Percentiles rank a stretch among this genome's conserved stretches.
phyloP scores from a whole-genome alignment of 257 asterid species.

The Fraxinus pennsylvanica region DNA sequence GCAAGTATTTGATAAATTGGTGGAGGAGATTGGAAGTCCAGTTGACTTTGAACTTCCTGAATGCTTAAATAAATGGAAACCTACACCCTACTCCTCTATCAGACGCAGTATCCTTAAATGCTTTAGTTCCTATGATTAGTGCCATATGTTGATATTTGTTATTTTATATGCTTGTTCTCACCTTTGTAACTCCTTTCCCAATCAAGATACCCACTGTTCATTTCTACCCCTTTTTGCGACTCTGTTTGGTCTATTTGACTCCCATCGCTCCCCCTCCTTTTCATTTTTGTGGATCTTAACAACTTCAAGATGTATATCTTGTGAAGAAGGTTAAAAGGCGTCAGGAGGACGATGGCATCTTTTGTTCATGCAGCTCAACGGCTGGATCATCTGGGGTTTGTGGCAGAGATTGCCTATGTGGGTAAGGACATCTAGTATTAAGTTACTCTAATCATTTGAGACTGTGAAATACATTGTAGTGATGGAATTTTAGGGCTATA shows the following conservation, averaged over 20 bases:
- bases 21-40: constrained; percentile 64
- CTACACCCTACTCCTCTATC: constrained; percentile 64
- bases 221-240: constrained; percentile 4
- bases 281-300: constrained; percentile 45
- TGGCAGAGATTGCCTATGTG: constrained; percentile 82
- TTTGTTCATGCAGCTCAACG: constrained; percentile 75
- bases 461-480: constrained; percentile 18
- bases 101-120: constrained; percentile 80
- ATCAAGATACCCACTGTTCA: not conserved
- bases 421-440: constrained; percentile 50
- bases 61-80: constrained; percentile 61
- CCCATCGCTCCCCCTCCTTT: constrained; percentile 4
- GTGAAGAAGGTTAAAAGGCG: constrained; percentile 82
- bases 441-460: constrained; percentile 19
- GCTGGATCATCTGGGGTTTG: constrained; percentile 74
- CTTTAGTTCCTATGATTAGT: not conserved
- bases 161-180: constrained; percentile 10
- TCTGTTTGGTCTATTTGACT: constrained; percentile 1
- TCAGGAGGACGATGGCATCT: constrained; percentile 82
- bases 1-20: constrained; percentile 62
- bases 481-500: constrained; percentile 7
- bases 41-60: constrained; percentile 93
- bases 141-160: constrained; percentile 1
- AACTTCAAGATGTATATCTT: constrained; percentile 65
- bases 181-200: not conserved